Evolutionary conservation across 495 filamentous ascomycete species (phyloP), one percentile per base, ranked within the genome.

Genomic region (Friedmanniomyces endolithicus): DNA sequence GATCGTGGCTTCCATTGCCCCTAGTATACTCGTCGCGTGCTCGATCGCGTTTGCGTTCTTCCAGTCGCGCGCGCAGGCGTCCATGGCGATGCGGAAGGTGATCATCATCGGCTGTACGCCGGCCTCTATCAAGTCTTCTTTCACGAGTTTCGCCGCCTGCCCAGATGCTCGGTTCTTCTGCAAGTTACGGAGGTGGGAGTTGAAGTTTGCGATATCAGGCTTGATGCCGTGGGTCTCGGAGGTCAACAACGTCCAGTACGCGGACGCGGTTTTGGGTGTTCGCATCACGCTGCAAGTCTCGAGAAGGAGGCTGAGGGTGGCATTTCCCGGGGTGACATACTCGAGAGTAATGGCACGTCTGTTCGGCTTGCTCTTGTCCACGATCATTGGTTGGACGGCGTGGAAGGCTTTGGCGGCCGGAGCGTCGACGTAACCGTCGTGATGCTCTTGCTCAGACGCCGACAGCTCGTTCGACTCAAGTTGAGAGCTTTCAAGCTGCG

Each of bases 221-320:
- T 70, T 57, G 53, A 95, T 66, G 22, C 62, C 65, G 62, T 78
- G 69, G 2, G 23, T 2, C 64, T 29, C 0, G 64, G 61, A 53
- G 0, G 84, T 87, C 56, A 96, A 70, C 11, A 82, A 62, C 9
- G 81, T 66, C 88, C 88, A 95, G 70, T 96, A 95, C 14, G 71
- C 70, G 25, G 69, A 65, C 12, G 79, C 82, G 0, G 71, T 59
- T 17, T 73, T 66, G 9, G 73, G 74, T 33, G 70, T 68, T 17
- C 72, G 64, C 19, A 80, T 74, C 16, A 72, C 70, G 14, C 71
- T 61, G 53, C 85, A 80, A 6, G 84, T 75, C 47, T 80, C 68
- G 40, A 92, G 59, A 25, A 90, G 63, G 14, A 90, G 61, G 19
- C 82, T 83, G 1, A 96, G 76, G 0, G 82, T 83, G 59, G 81